Evolutionary conservation across 352 stramenopile species (phyloP).

Genomic region (Globisporangium yorkense): DNA sequence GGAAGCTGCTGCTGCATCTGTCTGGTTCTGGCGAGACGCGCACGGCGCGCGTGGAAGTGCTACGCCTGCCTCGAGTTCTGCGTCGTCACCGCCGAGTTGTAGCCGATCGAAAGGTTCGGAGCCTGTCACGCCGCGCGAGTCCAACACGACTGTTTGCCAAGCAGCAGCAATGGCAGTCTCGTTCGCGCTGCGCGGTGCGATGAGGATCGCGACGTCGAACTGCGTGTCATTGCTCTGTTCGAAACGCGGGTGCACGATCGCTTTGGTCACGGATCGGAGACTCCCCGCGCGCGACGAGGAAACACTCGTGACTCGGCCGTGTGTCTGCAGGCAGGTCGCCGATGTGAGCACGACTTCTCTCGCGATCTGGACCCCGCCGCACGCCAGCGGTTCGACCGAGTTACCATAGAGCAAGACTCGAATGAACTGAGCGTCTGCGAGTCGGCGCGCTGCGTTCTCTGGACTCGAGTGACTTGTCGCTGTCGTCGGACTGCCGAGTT

Average conservation of each 20-base stretch:
- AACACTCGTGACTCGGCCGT: not conserved
- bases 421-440: not conserved
- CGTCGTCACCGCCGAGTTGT: not conserved
- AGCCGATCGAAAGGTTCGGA: not conserved
- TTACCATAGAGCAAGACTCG: constrained; percentile 2
- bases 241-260: not conserved
- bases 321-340: constrained; percentile 1
- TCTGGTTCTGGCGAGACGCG: not conserved
- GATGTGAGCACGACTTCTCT: constrained; percentile 9
- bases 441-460: too few species aligned
- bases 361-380: constrained; percentile 6
- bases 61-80: not conserved
- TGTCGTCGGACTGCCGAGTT: not conserved
- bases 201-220: constrained; percentile 7
- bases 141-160: not conserved
- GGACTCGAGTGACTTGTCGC: not conserved
- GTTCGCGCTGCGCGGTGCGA: not conserved
- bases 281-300: not conserved
- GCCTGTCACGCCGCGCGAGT: not conserved
- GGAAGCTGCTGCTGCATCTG: not conserved
- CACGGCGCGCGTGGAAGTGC: not conserved
- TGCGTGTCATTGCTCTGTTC: not conserved
- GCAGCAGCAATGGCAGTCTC: not conserved
- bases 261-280: not conserved
- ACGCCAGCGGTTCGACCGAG: not conserved